These are phyloP conservation scores for Pichia manshurica DNA, from an alignment of 805 yeast genomes.

Conservation along the genomic window DNA sequence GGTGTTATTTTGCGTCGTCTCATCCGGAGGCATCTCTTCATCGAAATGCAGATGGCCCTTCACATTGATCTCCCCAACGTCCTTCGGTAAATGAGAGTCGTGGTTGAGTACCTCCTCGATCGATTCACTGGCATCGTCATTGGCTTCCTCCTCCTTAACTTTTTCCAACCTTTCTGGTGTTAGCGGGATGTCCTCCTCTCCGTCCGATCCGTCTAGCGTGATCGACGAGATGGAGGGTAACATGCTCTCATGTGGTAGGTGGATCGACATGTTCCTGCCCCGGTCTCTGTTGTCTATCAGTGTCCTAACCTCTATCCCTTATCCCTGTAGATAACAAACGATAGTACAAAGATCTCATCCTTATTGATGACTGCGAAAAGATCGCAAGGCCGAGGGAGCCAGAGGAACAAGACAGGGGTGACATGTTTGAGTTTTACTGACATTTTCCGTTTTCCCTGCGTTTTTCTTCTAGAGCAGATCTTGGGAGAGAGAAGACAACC, in stretches of 20 bases:
- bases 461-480: too few relatives aligned
- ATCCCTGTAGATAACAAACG: too few relatives aligned
- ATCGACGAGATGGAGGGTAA: slow-evolving; percentile 3
- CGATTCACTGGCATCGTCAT: slow-evolving; percentile 4
- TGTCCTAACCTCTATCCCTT: too few relatives aligned
- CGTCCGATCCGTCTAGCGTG: slow-evolving; percentile 1
- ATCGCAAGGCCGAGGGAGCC: too few relatives aligned
- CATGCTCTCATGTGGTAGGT: background rate
- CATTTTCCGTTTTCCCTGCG: too few relatives aligned
- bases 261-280: background rate
- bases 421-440: too few relatives aligned
- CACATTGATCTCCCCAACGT: slow-evolving; percentile 14
- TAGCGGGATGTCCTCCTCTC: background rate
- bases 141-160: slow-evolving; percentile 2
- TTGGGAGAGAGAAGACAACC: too few relatives aligned
- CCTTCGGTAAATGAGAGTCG: slow-evolving; percentile 12
- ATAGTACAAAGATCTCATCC: too few relatives aligned
- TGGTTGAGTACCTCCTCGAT: slow-evolving; percentile 7
- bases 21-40: slow-evolving; percentile 21
- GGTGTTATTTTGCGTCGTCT: slow-evolving; percentile 28
- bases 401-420: too few relatives aligned
- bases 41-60: slow-evolving; percentile 15
- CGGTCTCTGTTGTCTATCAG: background rate
- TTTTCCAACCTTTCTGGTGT: background rate
- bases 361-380: background rate